Conservation (phyloP, 129 eudicot species). For the Saussurea involucrata region DNA sequence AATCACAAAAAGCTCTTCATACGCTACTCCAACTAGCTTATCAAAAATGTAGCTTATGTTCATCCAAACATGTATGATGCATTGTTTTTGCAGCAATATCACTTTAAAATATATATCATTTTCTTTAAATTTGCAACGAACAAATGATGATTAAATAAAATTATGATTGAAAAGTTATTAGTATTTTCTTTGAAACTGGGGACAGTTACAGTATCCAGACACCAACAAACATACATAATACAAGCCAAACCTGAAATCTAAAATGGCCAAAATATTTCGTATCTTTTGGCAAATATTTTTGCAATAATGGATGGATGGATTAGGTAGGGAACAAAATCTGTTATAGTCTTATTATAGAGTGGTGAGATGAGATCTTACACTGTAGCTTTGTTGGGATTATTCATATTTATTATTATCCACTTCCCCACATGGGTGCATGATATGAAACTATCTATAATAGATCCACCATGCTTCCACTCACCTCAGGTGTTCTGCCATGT, state of each 20-base stretch:
- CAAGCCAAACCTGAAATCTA: background rate
- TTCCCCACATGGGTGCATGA: conserved; percentile 17
- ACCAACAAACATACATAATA: background rate
- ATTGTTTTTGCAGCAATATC: too few species aligned
- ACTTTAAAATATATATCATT: too few species aligned
- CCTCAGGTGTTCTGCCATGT: conserved; percentile 12
- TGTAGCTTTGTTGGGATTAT: conserved; percentile 8
- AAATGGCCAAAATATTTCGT: background rate
- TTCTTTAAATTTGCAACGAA: too few species aligned
- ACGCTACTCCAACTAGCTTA: too few species aligned
- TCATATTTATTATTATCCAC: conserved; percentile 15
- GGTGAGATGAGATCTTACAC: conserved; percentile 15
- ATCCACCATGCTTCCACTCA: background rate
- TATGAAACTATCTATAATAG: background rate
- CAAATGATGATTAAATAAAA: too few species aligned
- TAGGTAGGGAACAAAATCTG: conserved; percentile 16
- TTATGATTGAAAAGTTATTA: too few species aligned
- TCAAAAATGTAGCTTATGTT: too few species aligned
- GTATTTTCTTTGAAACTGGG: background rate
- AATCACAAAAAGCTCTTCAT: too few species aligned
- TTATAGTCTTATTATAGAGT: too few species aligned
- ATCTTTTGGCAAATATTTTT: background rate
- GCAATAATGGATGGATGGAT: background rate
- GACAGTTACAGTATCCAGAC: background rate
- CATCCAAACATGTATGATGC: too few species aligned